Conservation (phyloP, 768 basidiomycete species). For the Pleurotus platypus region DNA sequence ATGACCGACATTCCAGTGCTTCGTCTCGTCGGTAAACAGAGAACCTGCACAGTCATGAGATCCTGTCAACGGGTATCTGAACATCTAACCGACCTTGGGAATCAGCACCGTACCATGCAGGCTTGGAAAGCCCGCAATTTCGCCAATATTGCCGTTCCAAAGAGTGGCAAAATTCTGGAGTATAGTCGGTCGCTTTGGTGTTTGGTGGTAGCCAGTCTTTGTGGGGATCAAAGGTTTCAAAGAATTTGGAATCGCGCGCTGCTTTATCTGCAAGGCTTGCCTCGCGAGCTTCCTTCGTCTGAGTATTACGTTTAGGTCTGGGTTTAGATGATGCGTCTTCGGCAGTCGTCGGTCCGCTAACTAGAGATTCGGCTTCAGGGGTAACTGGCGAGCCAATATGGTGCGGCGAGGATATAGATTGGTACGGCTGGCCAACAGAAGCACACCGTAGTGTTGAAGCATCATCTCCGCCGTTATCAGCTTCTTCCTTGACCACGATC, state of each 20-base stretch:
- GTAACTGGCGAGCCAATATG: conserved; percentile 31
- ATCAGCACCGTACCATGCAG: conserved; percentile 99
- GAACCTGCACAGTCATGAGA: conserved; percentile 39
- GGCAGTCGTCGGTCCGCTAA: conserved; percentile 2
- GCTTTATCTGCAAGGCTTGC: conserved; percentile 47
- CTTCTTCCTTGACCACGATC: conserved; percentile 46
- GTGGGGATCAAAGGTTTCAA: conserved; percentile 68
- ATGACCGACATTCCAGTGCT: conserved; percentile 90
- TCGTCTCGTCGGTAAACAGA: conserved; percentile 72
- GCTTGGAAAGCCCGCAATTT: conserved; percentile 79
- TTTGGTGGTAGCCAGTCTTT: conserved; percentile 78
- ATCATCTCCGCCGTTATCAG: conserved; percentile 29
- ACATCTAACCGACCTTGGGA: conserved; percentile 63
- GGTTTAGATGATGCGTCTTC: conserved; percentile 22
- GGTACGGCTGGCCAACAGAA: not conserved
- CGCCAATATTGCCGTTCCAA: conserved; percentile 93
- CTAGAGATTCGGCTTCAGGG: conserved; percentile 18
- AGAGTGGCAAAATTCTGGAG: conserved; percentile 80
- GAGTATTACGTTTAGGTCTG: conserved; percentile 31
- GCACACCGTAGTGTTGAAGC: not conserved
- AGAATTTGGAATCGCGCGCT: conserved; percentile 49
- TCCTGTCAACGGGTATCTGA: not conserved
- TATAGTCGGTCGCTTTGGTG: conserved; percentile 76
- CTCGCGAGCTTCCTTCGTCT: conserved; percentile 45
- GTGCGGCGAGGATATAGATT: conserved; percentile 30